A percentile compares a stretch with the other conserved stretches of the same genome.
Conservation (phyloP, 192 early-diverging fungal species). For the Diversispora epigaea region DNA sequence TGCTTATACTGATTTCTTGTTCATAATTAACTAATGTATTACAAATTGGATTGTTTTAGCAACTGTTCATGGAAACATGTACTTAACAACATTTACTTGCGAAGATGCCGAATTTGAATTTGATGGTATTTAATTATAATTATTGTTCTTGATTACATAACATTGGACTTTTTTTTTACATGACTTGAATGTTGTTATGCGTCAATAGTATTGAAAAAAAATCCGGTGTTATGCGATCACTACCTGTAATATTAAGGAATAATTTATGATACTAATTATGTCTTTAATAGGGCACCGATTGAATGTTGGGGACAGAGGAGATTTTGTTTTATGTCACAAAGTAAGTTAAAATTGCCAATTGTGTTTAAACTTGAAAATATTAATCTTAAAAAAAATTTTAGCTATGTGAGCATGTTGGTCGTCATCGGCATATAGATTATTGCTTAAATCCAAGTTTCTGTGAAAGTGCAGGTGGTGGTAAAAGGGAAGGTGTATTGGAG, state of each 20-base stretch:
- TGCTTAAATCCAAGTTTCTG: slow-evolving; percentile 32
- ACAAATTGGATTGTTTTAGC: not conserved
- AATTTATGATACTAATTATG: too few relatives aligned
- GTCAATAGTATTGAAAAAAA: too few relatives aligned
- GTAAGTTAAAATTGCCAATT: slow-evolving; percentile 19
- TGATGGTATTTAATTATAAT: slow-evolving; percentile 2
- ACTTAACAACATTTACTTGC: slow-evolving; percentile 36
- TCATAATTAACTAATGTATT: not conserved
- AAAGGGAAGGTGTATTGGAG: slow-evolving; percentile 24
- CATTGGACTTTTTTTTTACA: not conserved
- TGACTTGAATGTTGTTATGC: too few relatives aligned
- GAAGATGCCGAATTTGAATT: slow-evolving; percentile 42
- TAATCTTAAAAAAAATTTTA: slow-evolving; percentile 2
- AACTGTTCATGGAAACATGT: slow-evolving; percentile 42
- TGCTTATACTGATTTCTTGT: not conserved
- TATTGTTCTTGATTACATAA: not conserved
- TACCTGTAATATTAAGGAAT: too few relatives aligned
- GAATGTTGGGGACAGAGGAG: slow-evolving; percentile 39
- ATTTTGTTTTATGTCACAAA: slow-evolving; percentile 40
- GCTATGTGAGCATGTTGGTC: slow-evolving; percentile 24
- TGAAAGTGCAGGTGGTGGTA: not conserved
- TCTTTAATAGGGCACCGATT: slow-evolving; percentile 31
- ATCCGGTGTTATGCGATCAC: too few relatives aligned
- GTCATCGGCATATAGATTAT: slow-evolving; percentile 42
- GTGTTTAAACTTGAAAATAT: not conserved